phyloP scores from a whole-genome alignment of 208 protist genomes.

The Acanthamoeba sp. region DNA sequence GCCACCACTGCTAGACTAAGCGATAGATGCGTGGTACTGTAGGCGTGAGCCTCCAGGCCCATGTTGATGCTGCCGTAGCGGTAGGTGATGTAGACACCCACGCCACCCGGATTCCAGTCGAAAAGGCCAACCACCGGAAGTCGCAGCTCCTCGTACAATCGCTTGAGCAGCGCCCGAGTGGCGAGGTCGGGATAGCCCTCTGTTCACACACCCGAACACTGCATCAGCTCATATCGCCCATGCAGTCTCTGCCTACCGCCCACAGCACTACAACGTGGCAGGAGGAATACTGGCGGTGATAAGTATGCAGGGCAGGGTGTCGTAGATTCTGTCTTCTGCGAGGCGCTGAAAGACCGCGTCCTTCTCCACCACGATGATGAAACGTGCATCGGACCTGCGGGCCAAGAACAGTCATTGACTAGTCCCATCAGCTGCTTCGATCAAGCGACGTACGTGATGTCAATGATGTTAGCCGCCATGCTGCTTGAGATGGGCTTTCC shows the following conservation, averaged over 20 bases:
- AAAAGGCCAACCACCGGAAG: constrained; percentile 56
- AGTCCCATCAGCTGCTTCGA: too few relatives aligned
- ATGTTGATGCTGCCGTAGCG: constrained; percentile 14
- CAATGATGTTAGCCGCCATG: not conserved
- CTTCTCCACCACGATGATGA: constrained; percentile 68
- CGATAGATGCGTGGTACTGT: not conserved
- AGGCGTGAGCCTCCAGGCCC: not conserved
- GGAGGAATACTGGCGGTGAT: constrained; percentile 53
- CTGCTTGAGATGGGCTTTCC: not conserved
- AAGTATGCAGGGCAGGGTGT: constrained; percentile 36
- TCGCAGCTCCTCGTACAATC: constrained; percentile 27
- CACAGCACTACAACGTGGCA: not conserved
- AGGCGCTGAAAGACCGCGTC: constrained; percentile 61
- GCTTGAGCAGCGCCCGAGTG: not conserved
- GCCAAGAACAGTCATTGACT: not conserved
- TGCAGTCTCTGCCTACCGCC: too few relatives aligned
- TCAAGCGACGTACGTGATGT: not conserved
- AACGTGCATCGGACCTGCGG: not conserved
- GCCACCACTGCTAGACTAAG: not conserved
- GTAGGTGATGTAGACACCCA: constrained; percentile 38
- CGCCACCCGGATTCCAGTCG: constrained; percentile 45
- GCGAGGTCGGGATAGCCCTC: constrained; percentile 65
- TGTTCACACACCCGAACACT: not conserved
- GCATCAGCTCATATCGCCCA: too few relatives aligned
- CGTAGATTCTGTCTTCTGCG: constrained; percentile 34